A percentile compares a stretch with the other conserved stretches of the same genome.
Evolutionary conservation across 371 early-diverging fungal species (phyloP).

Genomic region (Apophysomyces elegans): DNA sequence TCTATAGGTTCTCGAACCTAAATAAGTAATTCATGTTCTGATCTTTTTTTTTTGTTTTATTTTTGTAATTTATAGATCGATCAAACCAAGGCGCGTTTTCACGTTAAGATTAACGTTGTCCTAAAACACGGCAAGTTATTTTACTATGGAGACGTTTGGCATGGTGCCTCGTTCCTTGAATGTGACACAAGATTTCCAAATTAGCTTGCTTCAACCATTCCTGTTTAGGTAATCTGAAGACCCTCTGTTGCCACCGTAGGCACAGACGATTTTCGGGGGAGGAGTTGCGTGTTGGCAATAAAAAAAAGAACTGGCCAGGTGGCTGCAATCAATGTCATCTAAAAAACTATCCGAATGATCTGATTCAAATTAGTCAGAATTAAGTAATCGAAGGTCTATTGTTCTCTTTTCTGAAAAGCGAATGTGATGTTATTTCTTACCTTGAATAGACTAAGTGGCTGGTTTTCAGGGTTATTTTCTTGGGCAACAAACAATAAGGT

Average conservation of each 20-base stretch:
- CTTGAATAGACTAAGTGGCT: no score
- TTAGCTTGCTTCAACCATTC: conserved; percentile 4
- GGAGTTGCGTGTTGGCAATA: background rate
- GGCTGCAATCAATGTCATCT: no score
- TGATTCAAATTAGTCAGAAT: background rate
- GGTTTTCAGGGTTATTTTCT: background rate
- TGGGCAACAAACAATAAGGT: background rate
- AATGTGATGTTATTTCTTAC: no score
- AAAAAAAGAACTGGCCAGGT: background rate
- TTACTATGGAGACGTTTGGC: background rate
- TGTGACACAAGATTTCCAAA: conserved; percentile 1
- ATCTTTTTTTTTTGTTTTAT: no score
- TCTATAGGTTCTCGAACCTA: no score
- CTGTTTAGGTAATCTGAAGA: background rate
- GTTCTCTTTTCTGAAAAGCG: no score
- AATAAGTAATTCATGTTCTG: no score
- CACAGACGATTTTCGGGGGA: conserved; percentile 4
- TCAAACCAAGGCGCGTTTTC: no score
- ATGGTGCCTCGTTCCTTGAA: background rate
- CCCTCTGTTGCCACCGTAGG: conserved; percentile 7
- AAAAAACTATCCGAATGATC: no score
- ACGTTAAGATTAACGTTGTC: no score
- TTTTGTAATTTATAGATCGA: no score
- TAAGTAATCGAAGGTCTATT: no score
- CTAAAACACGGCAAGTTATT: background rate